These are phyloP conservation scores for Closterium sp. DNA, from an alignment of 139 green algal genomes.

Conservation along the genomic window DNA sequence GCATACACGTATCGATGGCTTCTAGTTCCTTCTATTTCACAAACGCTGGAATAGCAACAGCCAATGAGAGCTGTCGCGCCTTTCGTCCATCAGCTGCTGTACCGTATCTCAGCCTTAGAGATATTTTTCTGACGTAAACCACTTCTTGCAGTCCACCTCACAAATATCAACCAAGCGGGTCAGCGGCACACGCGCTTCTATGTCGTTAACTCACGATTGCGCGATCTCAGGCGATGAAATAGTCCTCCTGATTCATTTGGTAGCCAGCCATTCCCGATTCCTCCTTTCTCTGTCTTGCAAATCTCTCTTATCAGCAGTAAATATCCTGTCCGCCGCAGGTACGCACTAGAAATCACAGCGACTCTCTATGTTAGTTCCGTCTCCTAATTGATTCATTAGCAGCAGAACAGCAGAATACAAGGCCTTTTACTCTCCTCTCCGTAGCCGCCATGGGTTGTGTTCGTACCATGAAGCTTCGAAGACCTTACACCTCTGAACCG, in stretches of 20 bases:
- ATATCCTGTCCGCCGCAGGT: too few species aligned
- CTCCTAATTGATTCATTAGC: neutral
- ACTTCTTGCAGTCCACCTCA: neutral
- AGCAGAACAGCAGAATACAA: too few species aligned
- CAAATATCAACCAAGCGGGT: neutral
- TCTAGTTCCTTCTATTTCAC: neutral
- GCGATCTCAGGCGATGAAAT: too few species aligned
- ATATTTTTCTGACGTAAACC: neutral
- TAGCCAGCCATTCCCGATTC: neutral
- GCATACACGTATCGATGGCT: neutral
- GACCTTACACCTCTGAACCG: neutral
- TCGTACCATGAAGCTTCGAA: neutral
- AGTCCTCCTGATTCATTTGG: neutral
- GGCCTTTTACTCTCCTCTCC: neutral
- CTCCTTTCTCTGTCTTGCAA: too few species aligned
- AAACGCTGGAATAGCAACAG: neutral
- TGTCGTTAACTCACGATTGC: too few species aligned
- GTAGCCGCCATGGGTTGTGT: neutral
- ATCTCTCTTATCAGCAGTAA: too few species aligned
- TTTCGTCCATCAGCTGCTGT: neutral
- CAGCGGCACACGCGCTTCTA: neutral
- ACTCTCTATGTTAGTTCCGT: too few species aligned
- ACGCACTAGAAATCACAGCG: too few species aligned
- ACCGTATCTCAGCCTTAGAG: neutral
- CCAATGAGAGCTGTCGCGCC: neutral